Conservation (phyloP, 495 filamentous ascomycete genomes). For the Oidiodendron maius region DNA sequence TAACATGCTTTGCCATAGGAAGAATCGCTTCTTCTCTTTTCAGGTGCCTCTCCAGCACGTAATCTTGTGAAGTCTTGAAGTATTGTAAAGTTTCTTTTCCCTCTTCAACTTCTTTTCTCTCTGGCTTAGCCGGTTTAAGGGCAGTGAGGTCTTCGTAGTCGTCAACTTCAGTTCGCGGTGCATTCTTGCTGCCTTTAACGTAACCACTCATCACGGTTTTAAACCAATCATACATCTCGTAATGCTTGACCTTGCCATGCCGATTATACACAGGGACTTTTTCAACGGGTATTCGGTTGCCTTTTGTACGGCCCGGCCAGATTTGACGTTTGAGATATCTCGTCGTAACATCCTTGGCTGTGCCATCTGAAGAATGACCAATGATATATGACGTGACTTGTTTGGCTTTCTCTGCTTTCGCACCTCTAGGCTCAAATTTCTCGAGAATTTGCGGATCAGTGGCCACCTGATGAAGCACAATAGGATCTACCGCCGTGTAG, state of each 20-base stretch:
- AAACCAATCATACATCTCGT: constrained; percentile 84
- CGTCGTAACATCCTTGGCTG: constrained; percentile 91
- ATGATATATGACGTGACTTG: constrained; percentile 92
- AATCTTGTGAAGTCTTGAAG: constrained; percentile 81
- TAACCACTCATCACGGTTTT: constrained; percentile 70
- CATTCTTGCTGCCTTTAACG: constrained; percentile 21
- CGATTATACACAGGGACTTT: constrained; percentile 73
- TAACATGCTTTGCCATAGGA: constrained; percentile 62
- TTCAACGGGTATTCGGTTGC: constrained; percentile 66
- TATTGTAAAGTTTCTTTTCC: constrained; percentile 79
- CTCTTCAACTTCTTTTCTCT: constrained; percentile 65
- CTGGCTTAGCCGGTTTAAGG: constrained; percentile 62
- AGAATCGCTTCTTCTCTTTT: constrained; percentile 86
- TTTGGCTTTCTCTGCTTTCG: constrained; percentile 74
- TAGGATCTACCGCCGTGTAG: constrained; percentile 70
- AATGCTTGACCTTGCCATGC: constrained; percentile 61
- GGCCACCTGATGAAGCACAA: constrained; percentile 64
- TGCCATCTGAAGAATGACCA: constrained; percentile 75
- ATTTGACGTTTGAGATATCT: constrained; percentile 80
- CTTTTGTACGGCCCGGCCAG: constrained; percentile 89
- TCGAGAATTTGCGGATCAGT: constrained; percentile 63
- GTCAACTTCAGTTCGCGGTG: constrained; percentile 57
- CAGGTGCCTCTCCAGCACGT: constrained; percentile 79
- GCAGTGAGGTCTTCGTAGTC: constrained; percentile 71
- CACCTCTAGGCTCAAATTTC: constrained; percentile 76